Percentiles rank a stretch among this genome's conserved stretches.
Evolutionary conservation across 106 monocot genomes (phyloP).

Genomic region (Alisma plantagoaquatica): DNA sequence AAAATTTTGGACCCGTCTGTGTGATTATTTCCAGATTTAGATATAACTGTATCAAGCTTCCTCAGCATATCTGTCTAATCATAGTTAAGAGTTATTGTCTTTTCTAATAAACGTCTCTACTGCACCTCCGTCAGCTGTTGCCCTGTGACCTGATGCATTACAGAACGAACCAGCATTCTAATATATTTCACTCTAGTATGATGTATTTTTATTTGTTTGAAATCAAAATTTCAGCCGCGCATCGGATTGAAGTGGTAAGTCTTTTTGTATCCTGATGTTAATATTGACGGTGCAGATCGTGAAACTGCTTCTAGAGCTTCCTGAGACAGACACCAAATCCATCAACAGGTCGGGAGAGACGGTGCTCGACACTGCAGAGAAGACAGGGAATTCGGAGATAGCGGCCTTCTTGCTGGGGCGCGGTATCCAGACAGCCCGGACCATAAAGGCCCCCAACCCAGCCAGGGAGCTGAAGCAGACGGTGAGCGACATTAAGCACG

Average conservation of each 20-base stretch:
- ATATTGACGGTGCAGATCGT: slow-evolving; percentile 37
- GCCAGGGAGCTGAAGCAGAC: slow-evolving; percentile 59
- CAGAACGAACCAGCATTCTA: neutral
- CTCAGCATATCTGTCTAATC: too few relatives aligned
- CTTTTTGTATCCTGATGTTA: neutral
- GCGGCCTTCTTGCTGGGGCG: slow-evolving; percentile 22
- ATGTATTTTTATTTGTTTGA: neutral
- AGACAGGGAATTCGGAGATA: slow-evolving; percentile 45
- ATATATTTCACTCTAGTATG: neutral
- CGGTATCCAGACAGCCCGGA: slow-evolving; percentile 46
- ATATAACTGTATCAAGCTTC: too few relatives aligned
- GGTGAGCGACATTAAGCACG: slow-evolving; percentile 88
- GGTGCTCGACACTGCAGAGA: slow-evolving; percentile 76
- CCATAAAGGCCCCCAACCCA: slow-evolving; percentile 31
- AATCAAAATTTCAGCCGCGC: too few relatives aligned
- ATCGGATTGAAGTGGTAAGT: too few relatives aligned
- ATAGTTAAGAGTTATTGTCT: too few relatives aligned
- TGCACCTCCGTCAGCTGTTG: too few relatives aligned
- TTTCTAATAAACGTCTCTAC: too few relatives aligned
- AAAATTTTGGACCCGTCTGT: too few relatives aligned
- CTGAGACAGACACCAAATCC: slow-evolving; percentile 36
- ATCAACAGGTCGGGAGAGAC: slow-evolving; percentile 79
- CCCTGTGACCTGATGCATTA: too few relatives aligned
- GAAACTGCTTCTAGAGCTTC: slow-evolving; percentile 34
- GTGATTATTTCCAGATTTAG: too few relatives aligned